Evolutionary conservation across 2,329 filamentous ascomycete genomes (phyloP), one percentile per base, ranked within the genome.

Genomic region (Sporothrix euskadiensis): DNA sequence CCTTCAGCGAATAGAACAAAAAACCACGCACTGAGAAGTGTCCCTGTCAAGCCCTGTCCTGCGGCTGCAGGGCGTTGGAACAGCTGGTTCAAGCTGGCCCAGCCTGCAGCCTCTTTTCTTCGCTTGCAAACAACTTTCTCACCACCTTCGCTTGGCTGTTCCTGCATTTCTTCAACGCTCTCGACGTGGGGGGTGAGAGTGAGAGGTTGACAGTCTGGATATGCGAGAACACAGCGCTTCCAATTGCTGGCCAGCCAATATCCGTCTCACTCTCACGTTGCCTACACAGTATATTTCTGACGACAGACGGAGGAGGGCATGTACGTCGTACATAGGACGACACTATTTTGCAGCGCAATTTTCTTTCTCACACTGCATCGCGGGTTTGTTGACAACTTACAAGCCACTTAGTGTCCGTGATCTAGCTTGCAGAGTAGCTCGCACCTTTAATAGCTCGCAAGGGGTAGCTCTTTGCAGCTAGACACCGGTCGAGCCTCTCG

Each of bases 341-440:
- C 57, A 63, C 57, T 39, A 41, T 61, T 61, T 41, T 39, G 32
- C 16, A 4, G 32, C n/a, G 57, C 57, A 63, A 63, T 63, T n/a
- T 63, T 63, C 57, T 63, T 63, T 63, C 32, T 63, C 57, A 63
- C 57, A 3, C 19, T 5, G 35, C 32, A 39, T n/a, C 7, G 2
- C 6, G 8, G 52, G 14, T 63, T 39, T 63, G 57, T 63, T 63
- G 57, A 39, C 30, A 63, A 41, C 41, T 63, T 32, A 39, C 30
- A 63, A 41, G 52, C 52, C 22, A 22, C 35, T n/a, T 63, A 16
- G 6, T 35, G 35, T 63, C 22, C 4, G 41, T 44, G 56, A 59
- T 44, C 12, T 44, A 44, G 41, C 41, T 54, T 22, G 19, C 19
- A 54, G 19, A 22, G 19, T 22, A 54, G 49, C 49, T 54, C 19